Evolutionary conservation across 176 grass and related monocot species (phyloP).

Genomic region (Carex littledalei): DNA sequence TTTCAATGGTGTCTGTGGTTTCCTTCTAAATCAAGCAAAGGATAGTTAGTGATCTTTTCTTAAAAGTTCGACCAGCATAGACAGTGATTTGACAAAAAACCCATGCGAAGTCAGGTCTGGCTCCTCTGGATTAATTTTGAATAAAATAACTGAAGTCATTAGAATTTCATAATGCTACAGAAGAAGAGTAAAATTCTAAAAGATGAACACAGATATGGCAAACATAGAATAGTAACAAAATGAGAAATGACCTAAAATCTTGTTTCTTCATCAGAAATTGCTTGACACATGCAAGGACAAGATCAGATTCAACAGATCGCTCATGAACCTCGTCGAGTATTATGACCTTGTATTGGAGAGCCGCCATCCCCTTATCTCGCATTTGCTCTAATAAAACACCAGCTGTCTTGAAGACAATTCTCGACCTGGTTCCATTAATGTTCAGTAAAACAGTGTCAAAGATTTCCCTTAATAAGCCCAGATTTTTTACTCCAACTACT

Average conservation of each 20-base stretch:
- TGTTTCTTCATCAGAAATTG: slow-evolving; percentile 90
- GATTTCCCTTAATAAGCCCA: not conserved
- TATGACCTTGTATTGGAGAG: slow-evolving; percentile 86
- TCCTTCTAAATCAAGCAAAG: not conserved
- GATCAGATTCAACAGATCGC: slow-evolving; percentile 94
- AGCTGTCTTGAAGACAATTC: slow-evolving; percentile 93
- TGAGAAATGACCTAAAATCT: slow-evolving; percentile 57
- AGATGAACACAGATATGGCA: not conserved
- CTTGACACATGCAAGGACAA: slow-evolving; percentile 67
- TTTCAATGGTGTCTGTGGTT: not conserved
- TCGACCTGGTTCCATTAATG: slow-evolving; percentile 55
- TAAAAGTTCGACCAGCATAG: not conserved
- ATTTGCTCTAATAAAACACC: slow-evolving; percentile 91
- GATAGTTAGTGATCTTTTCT: not conserved
- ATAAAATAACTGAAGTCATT: not conserved
- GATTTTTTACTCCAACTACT: not conserved
- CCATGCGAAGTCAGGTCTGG: not conserved
- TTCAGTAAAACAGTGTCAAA: not conserved
- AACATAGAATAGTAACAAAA: not conserved
- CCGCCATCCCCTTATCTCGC: slow-evolving; percentile 65
- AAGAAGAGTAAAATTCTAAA: not conserved
- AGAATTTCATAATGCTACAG: not conserved
- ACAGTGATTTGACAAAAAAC: not conserved
- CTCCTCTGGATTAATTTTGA: not conserved
- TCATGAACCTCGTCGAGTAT: slow-evolving; percentile 97